These are phyloP conservation scores for Carex myosuroides DNA, from an alignment of 176 grass and related monocot genomes.

Conservation along the genomic window DNA sequence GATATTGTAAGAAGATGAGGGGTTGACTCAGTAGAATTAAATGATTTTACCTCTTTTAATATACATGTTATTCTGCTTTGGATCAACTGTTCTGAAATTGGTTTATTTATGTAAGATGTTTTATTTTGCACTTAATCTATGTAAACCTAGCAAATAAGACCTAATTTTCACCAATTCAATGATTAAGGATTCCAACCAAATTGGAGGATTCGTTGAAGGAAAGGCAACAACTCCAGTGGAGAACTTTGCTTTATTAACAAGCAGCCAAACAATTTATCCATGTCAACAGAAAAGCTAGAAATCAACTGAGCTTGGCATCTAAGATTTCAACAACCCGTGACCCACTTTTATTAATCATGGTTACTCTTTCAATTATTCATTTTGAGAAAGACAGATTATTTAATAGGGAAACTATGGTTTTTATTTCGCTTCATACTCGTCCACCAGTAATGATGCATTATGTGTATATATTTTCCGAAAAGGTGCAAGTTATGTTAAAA, in stretches of 20 bases:
- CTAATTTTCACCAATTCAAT: not conserved
- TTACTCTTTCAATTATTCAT: not conserved
- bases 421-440: no score
- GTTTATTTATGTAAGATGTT: not conserved
- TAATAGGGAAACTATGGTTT: not conserved
- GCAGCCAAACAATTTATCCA: constrained; percentile 15
- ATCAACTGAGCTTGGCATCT: not conserved
- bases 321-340: not conserved
- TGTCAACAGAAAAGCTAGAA: not conserved
- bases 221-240: not conserved
- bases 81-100: no score
- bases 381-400: not conserved
- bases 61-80: not conserved
- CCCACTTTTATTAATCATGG: not conserved
- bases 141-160: not conserved
- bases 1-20: not conserved
- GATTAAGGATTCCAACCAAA: constrained; percentile 13
- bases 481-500: no score
- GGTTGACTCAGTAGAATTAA: not conserved
- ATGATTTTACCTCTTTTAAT: not conserved
- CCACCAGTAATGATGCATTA: no score
- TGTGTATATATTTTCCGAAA: no score
- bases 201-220: constrained; percentile 15
- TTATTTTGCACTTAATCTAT: not conserved
- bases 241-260: constrained; percentile 20